Evolutionary conservation across 192 early-diverging fungal species (phyloP).

Genomic region (Lunasporangiospora selenospora): DNA sequence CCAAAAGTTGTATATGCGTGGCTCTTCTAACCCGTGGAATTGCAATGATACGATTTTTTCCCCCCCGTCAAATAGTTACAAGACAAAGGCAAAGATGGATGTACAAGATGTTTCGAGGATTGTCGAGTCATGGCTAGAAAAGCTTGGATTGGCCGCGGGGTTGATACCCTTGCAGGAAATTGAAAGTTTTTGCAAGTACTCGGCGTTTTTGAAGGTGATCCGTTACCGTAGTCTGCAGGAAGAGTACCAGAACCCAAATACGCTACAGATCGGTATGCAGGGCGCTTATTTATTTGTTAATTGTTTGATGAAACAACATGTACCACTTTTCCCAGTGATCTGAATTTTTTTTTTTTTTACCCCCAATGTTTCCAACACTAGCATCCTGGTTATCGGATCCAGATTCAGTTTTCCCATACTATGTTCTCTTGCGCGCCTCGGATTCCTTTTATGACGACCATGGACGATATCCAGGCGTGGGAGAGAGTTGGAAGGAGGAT

Average conservation of each 20-base stretch:
- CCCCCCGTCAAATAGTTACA: slow-evolving; percentile 65
- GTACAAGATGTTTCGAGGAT: slow-evolving; percentile 53
- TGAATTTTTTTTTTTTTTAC: background rate
- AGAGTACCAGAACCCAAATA: slow-evolving; percentile 57
- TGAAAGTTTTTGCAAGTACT: slow-evolving; percentile 86
- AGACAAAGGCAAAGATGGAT: slow-evolving; percentile 80
- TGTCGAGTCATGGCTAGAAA: slow-evolving; percentile 55
- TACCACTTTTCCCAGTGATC: background rate
- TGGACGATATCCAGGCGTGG: slow-evolving; percentile 67
- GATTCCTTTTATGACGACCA: slow-evolving; percentile 66
- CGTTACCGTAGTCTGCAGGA: slow-evolving; percentile 64
- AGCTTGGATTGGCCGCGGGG: slow-evolving; percentile 57
- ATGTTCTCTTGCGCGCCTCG: slow-evolving; percentile 70
- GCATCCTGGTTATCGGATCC: slow-evolving; percentile 55
- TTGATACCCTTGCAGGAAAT: slow-evolving; percentile 69
- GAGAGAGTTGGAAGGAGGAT: slow-evolving; percentile 58
- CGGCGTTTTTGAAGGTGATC: slow-evolving; percentile 70
- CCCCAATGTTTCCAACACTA: slow-evolving; percentile 14
- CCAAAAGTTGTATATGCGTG: too few relatives aligned
- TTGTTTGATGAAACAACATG: background rate
- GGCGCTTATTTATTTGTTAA: background rate
- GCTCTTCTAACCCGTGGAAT: too few relatives aligned
- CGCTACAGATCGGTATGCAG: slow-evolving; percentile 56
- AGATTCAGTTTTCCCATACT: slow-evolving; percentile 66
- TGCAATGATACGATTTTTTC: too few relatives aligned